Base-by-base conservation (phyloP, 805 yeast species). In the Tetrapisispora nanseiensis region DNA sequence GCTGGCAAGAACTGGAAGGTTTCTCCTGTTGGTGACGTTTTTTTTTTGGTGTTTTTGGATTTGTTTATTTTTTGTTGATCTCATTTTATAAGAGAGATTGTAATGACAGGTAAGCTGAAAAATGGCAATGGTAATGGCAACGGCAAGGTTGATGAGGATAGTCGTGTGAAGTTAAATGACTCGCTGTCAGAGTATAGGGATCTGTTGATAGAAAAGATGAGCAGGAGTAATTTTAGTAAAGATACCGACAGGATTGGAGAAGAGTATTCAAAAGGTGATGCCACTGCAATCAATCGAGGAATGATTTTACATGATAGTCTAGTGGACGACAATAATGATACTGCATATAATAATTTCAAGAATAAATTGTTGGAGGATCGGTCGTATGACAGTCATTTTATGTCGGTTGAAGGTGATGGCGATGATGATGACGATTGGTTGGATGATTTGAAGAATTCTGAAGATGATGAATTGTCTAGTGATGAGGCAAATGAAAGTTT, bases 401-500 rank as follows among this genome's bases (percentile, higher is more conserved):
- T 23, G 7, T 18, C 21, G 5, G 39, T 41, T 23, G 50, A 51
- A 10, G n/a, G n/a, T n/a, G n/a, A n/a, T 29, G 32, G 32, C n/a
- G 32, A 29, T n/a, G 32, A 11, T 24, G 47, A 39, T 20, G 44
- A 37, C 18, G 47, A 43, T 6, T 38, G 37, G 39, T 15, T 34
- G 6, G 36, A 37, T 12, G 35, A 26, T 33, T 37, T 43, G 22
- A 42, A 37, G 16, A 40, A 41, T 15, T 44, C 38, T 16, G 48
- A 39, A 16, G 47, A 46, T 13, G 49, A 49, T 37, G 52, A 48
- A 13, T 41, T 23, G 11, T 18, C n/a, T 26, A 28, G 7, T 5
- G 36, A 26, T 24, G 43, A 55, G 16, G 43, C 54, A 8, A 52
- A 53, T 39, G 49, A 43, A 26, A 50, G 56, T 33, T 53, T 53